phyloP scores from a whole-genome alignment of 192 early-diverging fungal species.

The Jimgerdemannia lactiflua region DNA sequence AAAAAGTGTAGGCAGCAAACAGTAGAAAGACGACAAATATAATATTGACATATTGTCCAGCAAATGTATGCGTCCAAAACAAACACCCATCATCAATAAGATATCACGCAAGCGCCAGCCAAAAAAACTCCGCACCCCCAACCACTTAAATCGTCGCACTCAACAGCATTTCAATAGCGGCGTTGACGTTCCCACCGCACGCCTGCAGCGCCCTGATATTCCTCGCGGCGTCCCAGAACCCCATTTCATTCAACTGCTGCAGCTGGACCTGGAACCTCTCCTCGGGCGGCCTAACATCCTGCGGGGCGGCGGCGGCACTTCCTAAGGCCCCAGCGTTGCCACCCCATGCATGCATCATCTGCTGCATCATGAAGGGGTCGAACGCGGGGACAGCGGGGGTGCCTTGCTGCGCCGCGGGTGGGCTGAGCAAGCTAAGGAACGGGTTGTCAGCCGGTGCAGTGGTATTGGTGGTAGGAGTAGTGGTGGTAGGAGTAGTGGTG shows the following conservation, averaged over 20 bases:
- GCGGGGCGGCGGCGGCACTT: constrained; percentile 17
- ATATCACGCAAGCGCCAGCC: neutral
- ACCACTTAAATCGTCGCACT: constrained; percentile 28
- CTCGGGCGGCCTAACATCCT: constrained; percentile 50
- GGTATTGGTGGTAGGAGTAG: constrained; percentile 11
- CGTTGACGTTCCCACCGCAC: constrained; percentile 88
- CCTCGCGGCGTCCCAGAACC: constrained; percentile 84
- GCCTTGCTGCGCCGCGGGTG: neutral
- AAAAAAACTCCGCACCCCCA: neutral
- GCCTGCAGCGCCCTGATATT: constrained; percentile 86
- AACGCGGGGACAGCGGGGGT: neutral
- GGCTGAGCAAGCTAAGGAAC: constrained; percentile 36
- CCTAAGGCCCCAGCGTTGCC: constrained; percentile 9
- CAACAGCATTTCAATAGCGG: constrained; percentile 89
- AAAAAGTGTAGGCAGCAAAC: no score
- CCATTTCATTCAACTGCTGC: constrained; percentile 93
- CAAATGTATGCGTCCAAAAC: neutral
- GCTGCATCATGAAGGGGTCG: constrained; percentile 41
- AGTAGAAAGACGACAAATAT: no score
- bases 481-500: constrained; percentile 30
- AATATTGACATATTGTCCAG: no score
- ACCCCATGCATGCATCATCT: constrained; percentile 25
- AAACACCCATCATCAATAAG: neutral
- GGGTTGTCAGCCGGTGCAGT: constrained; percentile 34
- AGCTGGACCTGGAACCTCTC: constrained; percentile 73